Evolutionary conservation across 768 basidiomycete species (phyloP).

Genomic region (Auricularia sp.): DNA sequence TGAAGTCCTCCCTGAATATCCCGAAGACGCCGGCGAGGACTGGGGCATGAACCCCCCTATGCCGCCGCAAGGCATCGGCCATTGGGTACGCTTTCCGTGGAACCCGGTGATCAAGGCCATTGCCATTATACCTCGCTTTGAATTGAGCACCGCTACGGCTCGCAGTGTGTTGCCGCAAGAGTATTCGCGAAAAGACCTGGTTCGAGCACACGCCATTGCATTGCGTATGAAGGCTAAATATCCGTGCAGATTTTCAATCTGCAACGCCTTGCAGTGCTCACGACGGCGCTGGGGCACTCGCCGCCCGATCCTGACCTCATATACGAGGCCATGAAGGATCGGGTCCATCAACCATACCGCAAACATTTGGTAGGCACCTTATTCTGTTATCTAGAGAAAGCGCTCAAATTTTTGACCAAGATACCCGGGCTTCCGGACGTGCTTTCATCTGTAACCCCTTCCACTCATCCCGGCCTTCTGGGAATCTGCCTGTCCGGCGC

Average conservation of each 20-base stretch:
- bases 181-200: slow-evolving; percentile 88
- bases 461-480: slow-evolving; percentile 85
- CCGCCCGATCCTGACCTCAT: slow-evolving; percentile 95
- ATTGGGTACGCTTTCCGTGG: slow-evolving; percentile 88
- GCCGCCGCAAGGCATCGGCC: slow-evolving; percentile 86
- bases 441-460: slow-evolving; percentile 77
- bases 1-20: slow-evolving; percentile 94
- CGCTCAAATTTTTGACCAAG: slow-evolving; percentile 29
- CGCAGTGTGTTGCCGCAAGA: slow-evolving; percentile 73
- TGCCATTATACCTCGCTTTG: slow-evolving; percentile 90
- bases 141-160: slow-evolving; percentile 92
- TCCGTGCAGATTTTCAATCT: slow-evolving; percentile 86
- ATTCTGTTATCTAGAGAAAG: background rate
- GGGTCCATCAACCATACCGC: slow-evolving; percentile 94
- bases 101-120: slow-evolving; percentile 76
- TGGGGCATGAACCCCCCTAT: slow-evolving; percentile 87
- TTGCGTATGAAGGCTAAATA: background rate
- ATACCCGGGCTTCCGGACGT: slow-evolving; percentile 95
- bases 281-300: slow-evolving; percentile 80
- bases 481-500: slow-evolving; percentile 98
- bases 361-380: slow-evolving; percentile 59
- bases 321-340: slow-evolving; percentile 98
- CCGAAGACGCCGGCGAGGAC: slow-evolving; percentile 78
- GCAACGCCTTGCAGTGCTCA: slow-evolving; percentile 90
- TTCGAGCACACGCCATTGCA: slow-evolving; percentile 29